phyloP scores from a whole-genome alignment of 208 protist species.

The Herpetomonas muscarum region DNA sequence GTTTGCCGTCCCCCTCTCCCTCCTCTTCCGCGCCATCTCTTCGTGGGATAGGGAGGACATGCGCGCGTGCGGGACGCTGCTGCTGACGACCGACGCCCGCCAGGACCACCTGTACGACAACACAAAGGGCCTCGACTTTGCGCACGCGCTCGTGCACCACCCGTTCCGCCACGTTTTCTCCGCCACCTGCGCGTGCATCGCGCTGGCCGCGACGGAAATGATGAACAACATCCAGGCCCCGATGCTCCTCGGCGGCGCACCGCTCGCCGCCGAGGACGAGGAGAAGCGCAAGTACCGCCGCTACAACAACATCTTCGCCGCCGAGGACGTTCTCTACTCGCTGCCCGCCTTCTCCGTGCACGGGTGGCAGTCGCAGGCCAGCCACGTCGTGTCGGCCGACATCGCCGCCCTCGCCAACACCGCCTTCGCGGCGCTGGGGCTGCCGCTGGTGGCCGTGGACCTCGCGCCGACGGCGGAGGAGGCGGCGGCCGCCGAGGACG shows the following conservation, averaged over 20 bases:
- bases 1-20: conserved; percentile 55
- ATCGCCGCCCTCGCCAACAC: conserved; percentile 54
- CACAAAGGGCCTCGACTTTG: conserved; percentile 80
- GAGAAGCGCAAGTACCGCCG: conserved; percentile 55
- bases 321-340: conserved; percentile 82
- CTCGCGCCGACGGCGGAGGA: conserved; percentile 17
- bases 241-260: conserved; percentile 35
- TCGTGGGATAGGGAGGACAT: conserved; percentile 45
- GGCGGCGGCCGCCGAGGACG: background rate
- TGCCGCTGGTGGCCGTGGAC: conserved; percentile 60
- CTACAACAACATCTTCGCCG: conserved; percentile 83
- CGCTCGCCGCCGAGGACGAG: conserved; percentile 37
- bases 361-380: conserved; percentile 34
- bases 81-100: conserved; percentile 35
- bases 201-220: conserved; percentile 88
- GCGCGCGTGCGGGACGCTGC: conserved; percentile 67
- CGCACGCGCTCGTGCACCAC: conserved; percentile 79
- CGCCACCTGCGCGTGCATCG: conserved; percentile 62
- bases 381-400: conserved; percentile 1
- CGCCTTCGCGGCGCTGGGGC: conserved; percentile 52
- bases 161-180: conserved; percentile 88
- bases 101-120: conserved; percentile 63
- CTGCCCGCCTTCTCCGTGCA: conserved; percentile 68
- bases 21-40: conserved; percentile 61
- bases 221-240: conserved; percentile 47